These are phyloP conservation scores for Allium fistulosum DNA, from an alignment of 106 monocot genomes.

Conservation along the genomic window DNA sequence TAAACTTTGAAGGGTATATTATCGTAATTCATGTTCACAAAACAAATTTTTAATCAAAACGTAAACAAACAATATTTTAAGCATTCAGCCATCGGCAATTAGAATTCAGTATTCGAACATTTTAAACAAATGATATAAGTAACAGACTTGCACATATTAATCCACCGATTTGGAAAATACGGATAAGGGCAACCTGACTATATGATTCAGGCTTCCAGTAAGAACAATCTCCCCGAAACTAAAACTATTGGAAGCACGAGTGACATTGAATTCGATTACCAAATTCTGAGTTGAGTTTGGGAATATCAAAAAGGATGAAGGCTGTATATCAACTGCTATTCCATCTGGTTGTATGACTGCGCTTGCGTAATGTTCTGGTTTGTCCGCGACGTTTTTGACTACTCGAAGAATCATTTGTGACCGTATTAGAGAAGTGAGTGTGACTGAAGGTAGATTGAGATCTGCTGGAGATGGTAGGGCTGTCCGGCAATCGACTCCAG, in stretches of 20 bases:
- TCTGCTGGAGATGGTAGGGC: constrained; percentile 31
- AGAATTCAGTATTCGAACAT: too few relatives aligned
- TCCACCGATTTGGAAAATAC: constrained; percentile 14
- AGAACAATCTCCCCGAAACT: constrained; percentile 69
- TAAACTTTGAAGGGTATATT: too few relatives aligned
- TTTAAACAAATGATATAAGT: too few relatives aligned
- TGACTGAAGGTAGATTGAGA: constrained; percentile 73
- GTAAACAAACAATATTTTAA: too few relatives aligned
- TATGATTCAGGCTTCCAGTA: constrained; percentile 56
- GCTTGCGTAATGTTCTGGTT: constrained; percentile 42
- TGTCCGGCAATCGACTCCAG: constrained; percentile 27
- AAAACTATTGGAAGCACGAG: constrained; percentile 14
- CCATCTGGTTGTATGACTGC: constrained; percentile 43
- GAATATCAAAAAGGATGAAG: constrained; percentile 33
- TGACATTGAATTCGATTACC: constrained; percentile 27
- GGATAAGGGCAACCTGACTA: constrained; percentile 58
- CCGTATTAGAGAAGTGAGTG: constrained; percentile 42
- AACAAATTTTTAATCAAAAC: too few relatives aligned
- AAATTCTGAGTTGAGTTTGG: constrained; percentile 39
- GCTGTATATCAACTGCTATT: constrained; percentile 35
- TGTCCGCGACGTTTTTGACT: constrained; percentile 37
- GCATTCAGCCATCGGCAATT: too few relatives aligned
- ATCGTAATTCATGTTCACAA: too few relatives aligned
- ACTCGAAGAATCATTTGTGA: constrained; percentile 15
- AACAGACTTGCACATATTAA: neutral